These are phyloP conservation scores for Scutellaria baicalensis DNA, from an alignment of 257 asterid species.

Conservation along the genomic window DNA sequence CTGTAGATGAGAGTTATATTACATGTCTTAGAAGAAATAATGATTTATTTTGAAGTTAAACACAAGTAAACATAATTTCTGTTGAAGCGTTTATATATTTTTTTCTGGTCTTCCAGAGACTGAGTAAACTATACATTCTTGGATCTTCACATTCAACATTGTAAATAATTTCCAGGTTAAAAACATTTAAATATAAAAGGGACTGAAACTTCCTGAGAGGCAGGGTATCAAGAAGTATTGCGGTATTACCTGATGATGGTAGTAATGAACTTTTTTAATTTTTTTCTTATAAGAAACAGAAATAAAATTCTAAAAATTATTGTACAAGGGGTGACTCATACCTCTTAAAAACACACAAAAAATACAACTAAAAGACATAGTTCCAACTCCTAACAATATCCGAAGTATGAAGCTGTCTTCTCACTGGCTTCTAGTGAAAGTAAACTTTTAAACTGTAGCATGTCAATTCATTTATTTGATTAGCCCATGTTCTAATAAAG, in stretches of 20 bases:
- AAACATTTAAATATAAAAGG: background rate
- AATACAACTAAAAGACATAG: too few species aligned
- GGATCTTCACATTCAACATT: background rate
- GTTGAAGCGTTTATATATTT: background rate
- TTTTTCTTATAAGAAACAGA: too few species aligned
- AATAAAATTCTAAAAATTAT: too few species aligned
- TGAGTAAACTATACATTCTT: background rate
- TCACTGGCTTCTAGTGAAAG: background rate
- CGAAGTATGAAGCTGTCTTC: background rate
- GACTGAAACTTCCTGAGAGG: constrained; percentile 5
- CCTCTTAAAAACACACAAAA: too few species aligned
- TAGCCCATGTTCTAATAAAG: constrained; percentile 12
- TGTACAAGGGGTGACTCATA: too few species aligned
- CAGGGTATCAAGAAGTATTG: background rate
- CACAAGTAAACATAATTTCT: background rate
- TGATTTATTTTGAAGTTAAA: background rate
- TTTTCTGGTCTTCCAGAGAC: constrained; percentile 1
- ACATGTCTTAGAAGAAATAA: background rate
- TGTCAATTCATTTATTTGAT: background rate
- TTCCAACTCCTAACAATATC: too few species aligned
- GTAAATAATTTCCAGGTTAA: background rate
- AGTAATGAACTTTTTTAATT: too few species aligned
- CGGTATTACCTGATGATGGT: background rate
- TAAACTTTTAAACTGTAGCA: background rate
- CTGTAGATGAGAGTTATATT: background rate